These are phyloP conservation scores for Gyromitra esculenta DNA, from an alignment of 2,329 filamentous ascomycete genomes.

Conservation along the genomic window DNA sequence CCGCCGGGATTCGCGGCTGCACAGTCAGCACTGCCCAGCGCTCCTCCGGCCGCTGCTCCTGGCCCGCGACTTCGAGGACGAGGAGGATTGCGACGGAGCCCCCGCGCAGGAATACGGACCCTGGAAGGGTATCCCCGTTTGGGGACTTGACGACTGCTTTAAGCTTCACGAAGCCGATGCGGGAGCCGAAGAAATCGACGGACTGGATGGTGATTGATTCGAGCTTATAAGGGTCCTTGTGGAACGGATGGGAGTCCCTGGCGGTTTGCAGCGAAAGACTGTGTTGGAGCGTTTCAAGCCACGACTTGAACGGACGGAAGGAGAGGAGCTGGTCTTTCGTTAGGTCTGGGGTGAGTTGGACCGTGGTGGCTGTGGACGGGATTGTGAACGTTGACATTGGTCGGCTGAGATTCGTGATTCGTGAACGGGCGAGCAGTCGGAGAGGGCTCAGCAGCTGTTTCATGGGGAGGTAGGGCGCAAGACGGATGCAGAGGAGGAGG, in stretches of 20 bases:
- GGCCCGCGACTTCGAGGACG: constrained; percentile 61
- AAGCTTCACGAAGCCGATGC: constrained; percentile 69
- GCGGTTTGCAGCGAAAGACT: constrained; percentile 64
- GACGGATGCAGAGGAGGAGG: constrained; percentile 35
- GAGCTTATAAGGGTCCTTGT: constrained; percentile 66
- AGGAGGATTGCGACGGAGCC: constrained; percentile 71
- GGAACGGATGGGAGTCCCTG: constrained; percentile 65
- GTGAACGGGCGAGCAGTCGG: constrained; percentile 25
- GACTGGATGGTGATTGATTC: constrained; percentile 66
- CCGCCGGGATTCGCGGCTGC: constrained; percentile 68
- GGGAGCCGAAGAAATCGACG: constrained; percentile 65
- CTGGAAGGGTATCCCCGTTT: constrained; percentile 66
- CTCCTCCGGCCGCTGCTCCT: constrained; percentile 13
- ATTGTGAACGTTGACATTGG: constrained; percentile 63
- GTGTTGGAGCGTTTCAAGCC: constrained; percentile 64
- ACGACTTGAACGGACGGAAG: constrained; percentile 67
- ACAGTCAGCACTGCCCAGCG: constrained; percentile 70
- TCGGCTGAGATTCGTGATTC: constrained; percentile 15
- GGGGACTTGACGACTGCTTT: constrained; percentile 64
- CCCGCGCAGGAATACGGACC: constrained; percentile 68
- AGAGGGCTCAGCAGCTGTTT: constrained; percentile 31
- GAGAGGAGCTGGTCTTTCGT: constrained; percentile 59
- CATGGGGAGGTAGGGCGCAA: constrained; percentile 35
- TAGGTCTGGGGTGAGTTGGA: constrained; percentile 58
- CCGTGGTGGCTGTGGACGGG: constrained; percentile 61